Percentiles rank a stretch among this genome's conserved stretches.
These are phyloP conservation scores for Talaromyces sp. DNA, from an alignment of 2,329 filamentous ascomycete genomes.

Conservation along the genomic window DNA sequence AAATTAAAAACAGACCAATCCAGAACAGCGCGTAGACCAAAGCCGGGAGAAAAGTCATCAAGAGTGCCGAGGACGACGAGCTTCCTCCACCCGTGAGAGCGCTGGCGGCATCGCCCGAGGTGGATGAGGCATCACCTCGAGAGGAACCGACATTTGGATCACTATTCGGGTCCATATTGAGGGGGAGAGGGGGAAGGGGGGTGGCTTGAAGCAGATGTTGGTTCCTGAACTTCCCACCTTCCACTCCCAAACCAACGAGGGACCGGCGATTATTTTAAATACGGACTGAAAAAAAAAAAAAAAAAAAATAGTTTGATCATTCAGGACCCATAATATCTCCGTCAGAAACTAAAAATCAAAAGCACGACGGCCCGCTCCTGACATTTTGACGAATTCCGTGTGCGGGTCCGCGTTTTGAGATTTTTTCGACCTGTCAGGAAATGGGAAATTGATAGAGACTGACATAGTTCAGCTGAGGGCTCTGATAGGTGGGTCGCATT, in stretches of 20 bases:
- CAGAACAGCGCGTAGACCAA: slow-evolving; percentile 48
- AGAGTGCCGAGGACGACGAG: slow-evolving; percentile 54
- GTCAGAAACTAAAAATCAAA: slow-evolving; percentile 10
- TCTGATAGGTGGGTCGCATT: slow-evolving; percentile 23
- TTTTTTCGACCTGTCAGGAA: slow-evolving; percentile 34
- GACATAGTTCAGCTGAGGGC: slow-evolving; percentile 5
- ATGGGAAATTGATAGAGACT: slow-evolving; percentile 3
- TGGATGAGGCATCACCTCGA: slow-evolving; percentile 42
- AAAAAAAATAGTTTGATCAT: neutral
- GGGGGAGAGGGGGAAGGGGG: neutral
- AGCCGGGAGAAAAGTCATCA: slow-evolving; percentile 54
- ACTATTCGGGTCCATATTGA: slow-evolving; percentile 35
- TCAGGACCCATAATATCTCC: slow-evolving; percentile 14
- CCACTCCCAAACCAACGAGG: neutral
- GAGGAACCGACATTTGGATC: slow-evolving; percentile 48
- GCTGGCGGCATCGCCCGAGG: slow-evolving; percentile 33
- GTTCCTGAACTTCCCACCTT: slow-evolving; percentile 1
- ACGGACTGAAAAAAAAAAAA: neutral
- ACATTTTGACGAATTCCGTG: slow-evolving; percentile 5
- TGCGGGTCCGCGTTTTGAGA: neutral
- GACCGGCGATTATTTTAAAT: slow-evolving; percentile 6
- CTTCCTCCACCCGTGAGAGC: slow-evolving; percentile 39
- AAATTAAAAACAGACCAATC: slow-evolving; percentile 50
- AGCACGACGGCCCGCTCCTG: slow-evolving; percentile 13
- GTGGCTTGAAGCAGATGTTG: neutral